These are phyloP conservation scores for Tolypocladium sp. DNA, from an alignment of 2,329 filamentous ascomycete species.

Conservation along the genomic window DNA sequence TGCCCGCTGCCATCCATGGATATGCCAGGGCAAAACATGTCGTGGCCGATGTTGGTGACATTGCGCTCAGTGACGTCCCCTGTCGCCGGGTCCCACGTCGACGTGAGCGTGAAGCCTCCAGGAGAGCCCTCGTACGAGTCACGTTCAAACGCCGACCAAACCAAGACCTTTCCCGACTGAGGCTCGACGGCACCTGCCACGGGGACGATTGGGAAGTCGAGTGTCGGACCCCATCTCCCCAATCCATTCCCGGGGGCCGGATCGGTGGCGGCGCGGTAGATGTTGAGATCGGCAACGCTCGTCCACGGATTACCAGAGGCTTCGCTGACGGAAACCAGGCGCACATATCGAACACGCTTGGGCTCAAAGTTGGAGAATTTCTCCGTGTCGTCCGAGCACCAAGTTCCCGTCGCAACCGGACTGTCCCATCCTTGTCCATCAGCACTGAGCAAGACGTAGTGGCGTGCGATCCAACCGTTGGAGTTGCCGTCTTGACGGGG, in stretches of 20 bases:
- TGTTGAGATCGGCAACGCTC: slow-evolving; percentile 21
- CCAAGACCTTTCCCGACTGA: background rate
- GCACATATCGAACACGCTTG: slow-evolving; percentile 16
- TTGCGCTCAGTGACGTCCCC: slow-evolving; percentile 14
- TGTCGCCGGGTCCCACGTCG: slow-evolving; percentile 8
- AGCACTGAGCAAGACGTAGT: slow-evolving; percentile 16
- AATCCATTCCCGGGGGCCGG: slow-evolving; percentile 9
- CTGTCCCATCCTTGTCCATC: slow-evolving; percentile 15
- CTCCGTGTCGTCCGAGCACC: slow-evolving; percentile 14
- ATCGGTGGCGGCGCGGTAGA: slow-evolving; percentile 16
- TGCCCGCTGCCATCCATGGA: slow-evolving; percentile 33
- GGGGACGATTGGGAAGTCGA: slow-evolving; percentile 26
- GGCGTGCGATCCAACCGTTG: slow-evolving; percentile 19
- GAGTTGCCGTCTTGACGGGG: slow-evolving; percentile 16
- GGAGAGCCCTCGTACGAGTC: slow-evolving; percentile 6
- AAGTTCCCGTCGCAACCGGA: slow-evolving; percentile 18
- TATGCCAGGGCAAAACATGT: slow-evolving; percentile 48
- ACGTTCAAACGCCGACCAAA: slow-evolving; percentile 6
- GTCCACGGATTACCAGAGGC: slow-evolving; percentile 18
- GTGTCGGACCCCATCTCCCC: slow-evolving; percentile 23
- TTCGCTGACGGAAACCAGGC: slow-evolving; percentile 18
- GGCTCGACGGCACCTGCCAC: slow-evolving; percentile 9
- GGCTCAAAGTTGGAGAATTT: slow-evolving; percentile 24
- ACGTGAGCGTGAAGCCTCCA: slow-evolving; percentile 8
- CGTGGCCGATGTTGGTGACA: slow-evolving; percentile 33